phyloP scores from a whole-genome alignment of 169 alveolate species.

The Eimeria falciformis region DNA sequence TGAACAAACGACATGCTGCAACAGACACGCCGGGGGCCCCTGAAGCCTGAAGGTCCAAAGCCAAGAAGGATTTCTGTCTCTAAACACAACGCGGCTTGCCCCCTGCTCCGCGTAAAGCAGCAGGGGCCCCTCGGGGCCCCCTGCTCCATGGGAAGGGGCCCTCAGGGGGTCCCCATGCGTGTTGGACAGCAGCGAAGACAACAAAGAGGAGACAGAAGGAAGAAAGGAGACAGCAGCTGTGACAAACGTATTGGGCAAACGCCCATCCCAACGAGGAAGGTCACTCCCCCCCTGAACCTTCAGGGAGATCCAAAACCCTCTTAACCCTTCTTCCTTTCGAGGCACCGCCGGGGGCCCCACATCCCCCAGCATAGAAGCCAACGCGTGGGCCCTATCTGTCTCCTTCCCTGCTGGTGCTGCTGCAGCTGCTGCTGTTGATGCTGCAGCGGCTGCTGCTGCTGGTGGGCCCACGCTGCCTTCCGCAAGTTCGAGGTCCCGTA shows the following conservation, averaged over 20 bases:
- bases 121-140: constrained; percentile 32
- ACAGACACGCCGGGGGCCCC: constrained; percentile 16
- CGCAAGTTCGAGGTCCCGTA: not conserved
- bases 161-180: not conserved
- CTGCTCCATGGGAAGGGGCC: not conserved
- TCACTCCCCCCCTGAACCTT: not conserved
- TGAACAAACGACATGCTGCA: not conserved
- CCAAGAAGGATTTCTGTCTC: constrained; percentile 17
- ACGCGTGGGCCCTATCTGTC: not conserved
- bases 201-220: constrained; percentile 11
- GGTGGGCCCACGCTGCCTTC: not conserved
- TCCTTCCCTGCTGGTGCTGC: constrained; percentile 17
- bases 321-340: not conserved
- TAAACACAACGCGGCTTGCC: not conserved
- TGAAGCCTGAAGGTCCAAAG: not conserved
- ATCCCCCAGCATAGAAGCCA: not conserved
- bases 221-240: constrained; percentile 26
- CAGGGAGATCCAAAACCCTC: not conserved
- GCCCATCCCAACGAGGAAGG: constrained; percentile 44
- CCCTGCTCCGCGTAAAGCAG: constrained; percentile 16
- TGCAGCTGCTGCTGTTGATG: not conserved
- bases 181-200: not conserved
- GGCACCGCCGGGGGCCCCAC: constrained; percentile 2
- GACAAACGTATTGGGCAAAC: constrained; percentile 15
- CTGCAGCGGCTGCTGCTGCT: constrained; percentile 13